Evolutionary conservation across 768 basidiomycete genomes (phyloP).

Genomic region (Leccinum longicurvipes): DNA sequence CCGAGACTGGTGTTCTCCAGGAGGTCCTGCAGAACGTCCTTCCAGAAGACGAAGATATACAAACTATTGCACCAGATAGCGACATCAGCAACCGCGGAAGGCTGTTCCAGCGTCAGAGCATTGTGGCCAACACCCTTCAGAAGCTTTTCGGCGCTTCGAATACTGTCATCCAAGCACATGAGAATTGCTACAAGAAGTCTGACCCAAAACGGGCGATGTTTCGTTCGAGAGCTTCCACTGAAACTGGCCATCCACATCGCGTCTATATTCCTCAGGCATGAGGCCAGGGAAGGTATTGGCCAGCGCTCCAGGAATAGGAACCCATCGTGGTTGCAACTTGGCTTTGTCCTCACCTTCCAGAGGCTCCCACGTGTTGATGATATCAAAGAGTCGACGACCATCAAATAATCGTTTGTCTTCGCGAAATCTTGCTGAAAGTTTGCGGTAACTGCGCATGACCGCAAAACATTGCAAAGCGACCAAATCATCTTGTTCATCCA

Average conservation of each 20-base stretch:
- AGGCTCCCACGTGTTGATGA: background rate
- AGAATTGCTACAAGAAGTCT: too few species aligned
- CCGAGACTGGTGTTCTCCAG: too few species aligned
- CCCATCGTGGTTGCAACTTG: background rate
- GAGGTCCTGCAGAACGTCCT: too few species aligned
- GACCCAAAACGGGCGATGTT: too few species aligned
- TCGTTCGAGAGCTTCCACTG: too few species aligned
- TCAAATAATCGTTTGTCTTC: background rate
- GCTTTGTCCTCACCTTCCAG: background rate
- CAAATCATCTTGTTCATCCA: background rate
- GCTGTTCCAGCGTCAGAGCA: background rate
- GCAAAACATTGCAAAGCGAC: background rate
- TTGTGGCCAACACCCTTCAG: background rate
- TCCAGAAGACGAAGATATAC: too few species aligned
- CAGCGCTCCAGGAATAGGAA: background rate
- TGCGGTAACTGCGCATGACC: background rate
- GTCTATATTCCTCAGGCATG: background rate
- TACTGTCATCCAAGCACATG: too few species aligned
- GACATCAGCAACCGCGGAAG: background rate
- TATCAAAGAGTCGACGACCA: background rate
- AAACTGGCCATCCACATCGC: background rate
- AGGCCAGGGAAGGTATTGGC: background rate
- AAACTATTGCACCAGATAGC: too few species aligned
- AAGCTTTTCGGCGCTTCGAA: background rate
- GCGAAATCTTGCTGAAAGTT: background rate